Percentiles rank a stretch among this genome's conserved stretches.
phyloP scores from a whole-genome alignment of 2,329 filamentous ascomycete species.

The Albophoma yamanashiensis region DNA sequence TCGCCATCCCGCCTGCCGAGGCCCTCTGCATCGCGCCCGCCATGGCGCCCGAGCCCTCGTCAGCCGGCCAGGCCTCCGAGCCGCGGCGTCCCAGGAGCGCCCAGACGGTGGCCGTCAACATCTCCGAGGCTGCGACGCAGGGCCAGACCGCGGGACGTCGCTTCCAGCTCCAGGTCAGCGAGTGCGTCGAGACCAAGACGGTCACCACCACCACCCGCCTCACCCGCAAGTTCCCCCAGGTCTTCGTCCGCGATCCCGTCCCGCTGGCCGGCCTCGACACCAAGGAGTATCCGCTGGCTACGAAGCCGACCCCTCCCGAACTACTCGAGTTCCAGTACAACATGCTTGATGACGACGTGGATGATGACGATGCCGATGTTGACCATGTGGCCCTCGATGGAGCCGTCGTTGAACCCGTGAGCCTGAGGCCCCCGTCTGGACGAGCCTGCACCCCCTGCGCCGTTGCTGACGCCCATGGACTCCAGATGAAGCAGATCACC shows the following conservation, averaged over 20 bases:
- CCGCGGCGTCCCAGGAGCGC: constrained; percentile 20
- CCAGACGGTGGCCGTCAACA: constrained; percentile 36
- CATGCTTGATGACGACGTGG: constrained; percentile 24
- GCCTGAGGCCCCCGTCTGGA: background rate
- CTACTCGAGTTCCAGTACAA: constrained; percentile 70
- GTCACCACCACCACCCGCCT: constrained; percentile 91
- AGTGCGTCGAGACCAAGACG: constrained; percentile 58
- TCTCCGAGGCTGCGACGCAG: constrained; percentile 27
- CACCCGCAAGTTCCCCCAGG: constrained; percentile 72
- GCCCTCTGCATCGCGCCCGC: constrained; percentile 5
- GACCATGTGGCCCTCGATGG: background rate
- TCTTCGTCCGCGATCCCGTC: constrained; percentile 64
- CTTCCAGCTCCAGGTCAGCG: constrained; percentile 48
- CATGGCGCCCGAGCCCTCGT: constrained; percentile 27
- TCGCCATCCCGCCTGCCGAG: constrained; percentile 5
- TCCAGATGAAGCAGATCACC: constrained; percentile 10
- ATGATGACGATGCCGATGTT: constrained; percentile 12
- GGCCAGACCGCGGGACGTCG: constrained; percentile 15
- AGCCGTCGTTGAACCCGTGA: background rate
- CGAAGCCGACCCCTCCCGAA: constrained; percentile 68
- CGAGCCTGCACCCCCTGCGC: background rate
- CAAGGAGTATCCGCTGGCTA: constrained; percentile 83
- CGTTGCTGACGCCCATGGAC: constrained; percentile 1
- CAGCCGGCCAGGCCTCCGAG: constrained; percentile 24
- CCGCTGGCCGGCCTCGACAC: constrained; percentile 64